phyloP scores from a whole-genome alignment of 305 asterid species.

The Fraxinus dipetala region DNA sequence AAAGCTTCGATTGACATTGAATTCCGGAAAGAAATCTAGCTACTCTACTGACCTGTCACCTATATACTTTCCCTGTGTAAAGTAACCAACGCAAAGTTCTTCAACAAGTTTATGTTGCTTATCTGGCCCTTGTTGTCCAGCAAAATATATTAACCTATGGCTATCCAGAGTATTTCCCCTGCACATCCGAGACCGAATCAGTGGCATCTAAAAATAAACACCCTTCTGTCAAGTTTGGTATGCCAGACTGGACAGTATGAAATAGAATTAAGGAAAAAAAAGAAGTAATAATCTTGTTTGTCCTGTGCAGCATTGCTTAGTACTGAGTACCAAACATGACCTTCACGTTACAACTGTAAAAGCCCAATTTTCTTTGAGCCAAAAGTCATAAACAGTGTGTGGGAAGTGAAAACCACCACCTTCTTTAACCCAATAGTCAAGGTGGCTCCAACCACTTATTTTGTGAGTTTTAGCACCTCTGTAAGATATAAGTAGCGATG shows the following conservation, averaged over 20 bases:
- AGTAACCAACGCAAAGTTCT: conserved; percentile 71
- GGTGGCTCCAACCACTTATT: not conserved
- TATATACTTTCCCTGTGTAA: conserved; percentile 67
- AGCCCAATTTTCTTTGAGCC: not conserved
- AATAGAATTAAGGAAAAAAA: not conserved
- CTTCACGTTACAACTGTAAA: not conserved
- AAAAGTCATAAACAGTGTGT: not conserved
- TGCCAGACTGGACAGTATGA: not conserved
- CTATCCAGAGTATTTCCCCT: conserved; percentile 85
- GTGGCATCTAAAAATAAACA: not conserved
- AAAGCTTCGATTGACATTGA: not conserved
- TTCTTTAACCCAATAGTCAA: not conserved
- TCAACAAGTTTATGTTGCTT: conserved; percentile 76
- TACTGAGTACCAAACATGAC: not conserved
- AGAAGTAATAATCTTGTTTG: not conserved
- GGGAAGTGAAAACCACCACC: not conserved
- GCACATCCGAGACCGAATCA: conserved; percentile 35
- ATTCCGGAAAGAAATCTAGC: not conserved
- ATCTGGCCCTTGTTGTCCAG: conserved; percentile 52
- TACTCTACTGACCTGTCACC: conserved; percentile 63
- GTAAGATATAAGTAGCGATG: not conserved
- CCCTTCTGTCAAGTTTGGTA: not conserved
- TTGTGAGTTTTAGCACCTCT: not conserved
- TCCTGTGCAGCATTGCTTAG: not conserved
- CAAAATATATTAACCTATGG: conserved; percentile 72